Conservation (phyloP, 805 yeast species). For the Monosporozyma solicola region DNA sequence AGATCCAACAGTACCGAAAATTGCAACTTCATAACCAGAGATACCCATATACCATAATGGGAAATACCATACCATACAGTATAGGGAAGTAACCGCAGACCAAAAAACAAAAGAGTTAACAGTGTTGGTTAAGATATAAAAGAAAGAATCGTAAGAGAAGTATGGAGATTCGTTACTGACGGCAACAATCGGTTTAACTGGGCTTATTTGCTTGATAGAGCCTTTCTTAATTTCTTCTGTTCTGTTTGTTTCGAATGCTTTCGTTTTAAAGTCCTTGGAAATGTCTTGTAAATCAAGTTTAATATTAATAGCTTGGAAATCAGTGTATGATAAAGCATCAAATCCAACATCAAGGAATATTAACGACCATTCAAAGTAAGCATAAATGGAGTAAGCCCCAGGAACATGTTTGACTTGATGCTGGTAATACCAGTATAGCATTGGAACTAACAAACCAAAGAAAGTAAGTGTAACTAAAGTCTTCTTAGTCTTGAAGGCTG, state of each 20-base stretch:
- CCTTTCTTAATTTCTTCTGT: background rate
- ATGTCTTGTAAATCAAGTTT: constrained; percentile 12
- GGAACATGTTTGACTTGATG: constrained; percentile 81
- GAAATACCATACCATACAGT: constrained; percentile 90
- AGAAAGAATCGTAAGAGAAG: constrained; percentile 16
- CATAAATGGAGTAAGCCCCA: constrained; percentile 94
- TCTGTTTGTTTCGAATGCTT: background rate
- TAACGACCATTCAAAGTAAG: constrained; percentile 90
- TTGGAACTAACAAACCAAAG: constrained; percentile 67
- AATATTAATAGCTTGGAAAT: constrained; percentile 57
- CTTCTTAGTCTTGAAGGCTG: constrained; percentile 37
- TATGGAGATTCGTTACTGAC: background rate
- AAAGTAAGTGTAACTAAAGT: constrained; percentile 50
- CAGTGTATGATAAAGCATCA: constrained; percentile 69
- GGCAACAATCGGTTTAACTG: background rate
- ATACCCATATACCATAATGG: constrained; percentile 98
- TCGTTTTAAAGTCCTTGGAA: constrained; percentile 4
- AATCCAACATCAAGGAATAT: constrained; percentile 76
- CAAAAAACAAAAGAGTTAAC: constrained; percentile 74
- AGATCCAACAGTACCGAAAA: constrained; percentile 52
- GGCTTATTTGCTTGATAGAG: background rate
- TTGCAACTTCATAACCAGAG: constrained; percentile 81
- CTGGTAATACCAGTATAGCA: constrained; percentile 81
- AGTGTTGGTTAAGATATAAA: constrained; percentile 31
- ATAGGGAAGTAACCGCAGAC: constrained; percentile 73